Base-by-base conservation (phyloP, 2,329 filamentous ascomycete genomes). In the Aureobasidium leucospermi region DNA sequence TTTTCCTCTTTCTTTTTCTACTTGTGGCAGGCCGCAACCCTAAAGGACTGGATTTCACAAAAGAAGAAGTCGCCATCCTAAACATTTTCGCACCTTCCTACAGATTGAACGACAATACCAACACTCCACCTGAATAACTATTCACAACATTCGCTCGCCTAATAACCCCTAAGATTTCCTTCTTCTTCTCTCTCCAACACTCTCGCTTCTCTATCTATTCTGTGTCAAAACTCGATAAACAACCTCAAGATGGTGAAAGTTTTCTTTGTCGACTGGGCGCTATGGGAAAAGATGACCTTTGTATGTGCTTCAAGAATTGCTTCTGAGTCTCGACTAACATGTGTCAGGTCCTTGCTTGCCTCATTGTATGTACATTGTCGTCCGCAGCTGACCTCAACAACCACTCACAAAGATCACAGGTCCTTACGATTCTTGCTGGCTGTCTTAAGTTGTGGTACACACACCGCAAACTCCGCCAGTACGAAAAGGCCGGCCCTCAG, bases 281-380 rank as follows among this genome's bases (percentile, higher is more conserved):
- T 94, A 67, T 96, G 91, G 91, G 84, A 94, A 79, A 85, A 96
- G 77, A 86, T 96, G 85, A 89, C 86, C 57, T 90, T 96, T 76
- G 91, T 96, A 77, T 79, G 88, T 80, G 23, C 32, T 52, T 4
- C 19, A 15, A 32, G 19, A 31, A 23, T 13, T 53, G 29, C 52
- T 28, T 42, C 28, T 47, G 29, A 11, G 13, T 36, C 28, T 49
- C 39, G 56, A 10, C 32, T 65, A 15, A 19, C 28, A 8, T 62
- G 15, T 56, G 57, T 56, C 64, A 95, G 90, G 81, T 90, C 32
- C 81, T 96, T 51, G 89, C 79, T 39, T 82, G 83, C 65, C 83
- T 82, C 61, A 91, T 96, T 64, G 80, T 83, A 76, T 62, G 71
- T 51, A n/a, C 36, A 4, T 7, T 19, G 15, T 6, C 11, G 31